These are phyloP conservation scores for Lathyrus aphaca DNA, from an alignment of 306 rosid species.

Conservation along the genomic window DNA sequence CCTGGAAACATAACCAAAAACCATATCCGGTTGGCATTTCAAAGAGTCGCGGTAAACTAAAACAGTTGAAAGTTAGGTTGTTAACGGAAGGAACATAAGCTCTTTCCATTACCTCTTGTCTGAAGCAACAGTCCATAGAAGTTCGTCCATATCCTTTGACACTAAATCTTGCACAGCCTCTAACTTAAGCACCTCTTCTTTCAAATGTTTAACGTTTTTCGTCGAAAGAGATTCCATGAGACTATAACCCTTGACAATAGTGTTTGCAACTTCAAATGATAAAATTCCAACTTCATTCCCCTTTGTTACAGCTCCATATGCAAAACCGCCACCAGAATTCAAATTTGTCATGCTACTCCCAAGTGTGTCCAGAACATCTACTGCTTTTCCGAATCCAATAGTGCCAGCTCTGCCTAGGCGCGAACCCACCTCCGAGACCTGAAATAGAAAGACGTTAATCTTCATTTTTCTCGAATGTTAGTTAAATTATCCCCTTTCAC, in stretches of 20 bases:
- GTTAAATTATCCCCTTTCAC: slow-evolving; percentile 24
- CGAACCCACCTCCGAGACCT: slow-evolving; percentile 85
- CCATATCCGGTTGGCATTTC: slow-evolving; percentile 31
- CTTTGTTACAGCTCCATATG: slow-evolving; percentile 57
- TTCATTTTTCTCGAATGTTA: slow-evolving; percentile 13
- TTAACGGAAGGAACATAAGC: slow-evolving; percentile 29
- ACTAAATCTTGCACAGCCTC: slow-evolving; percentile 74
- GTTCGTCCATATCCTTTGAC: slow-evolving; percentile 68
- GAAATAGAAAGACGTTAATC: slow-evolving; percentile 41
- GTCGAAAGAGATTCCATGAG: slow-evolving; percentile 78
- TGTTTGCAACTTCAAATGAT: slow-evolving; percentile 86
- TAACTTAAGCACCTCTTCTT: slow-evolving; percentile 71
- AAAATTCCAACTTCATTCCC: slow-evolving; percentile 77
- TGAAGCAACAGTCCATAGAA: slow-evolving; percentile 64
- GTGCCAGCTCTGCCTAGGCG: slow-evolving; percentile 76
- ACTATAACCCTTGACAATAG: slow-evolving; percentile 75
- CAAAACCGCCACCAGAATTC: slow-evolving; percentile 65
- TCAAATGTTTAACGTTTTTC: slow-evolving; percentile 57
- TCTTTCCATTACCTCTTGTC: slow-evolving; percentile 67
- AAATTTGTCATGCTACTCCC: slow-evolving; percentile 92
- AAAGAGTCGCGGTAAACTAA: background rate
- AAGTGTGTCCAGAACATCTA: slow-evolving; percentile 84
- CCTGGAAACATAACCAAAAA: slow-evolving; percentile 51
- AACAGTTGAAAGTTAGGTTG: slow-evolving; percentile 26
- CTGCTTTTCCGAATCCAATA: slow-evolving; percentile 67